Percentiles rank a stretch among this genome's conserved stretches.
These are phyloP conservation scores for Melaleuca quinquenervia DNA, from an alignment of 345 rosid species.

Conservation along the genomic window DNA sequence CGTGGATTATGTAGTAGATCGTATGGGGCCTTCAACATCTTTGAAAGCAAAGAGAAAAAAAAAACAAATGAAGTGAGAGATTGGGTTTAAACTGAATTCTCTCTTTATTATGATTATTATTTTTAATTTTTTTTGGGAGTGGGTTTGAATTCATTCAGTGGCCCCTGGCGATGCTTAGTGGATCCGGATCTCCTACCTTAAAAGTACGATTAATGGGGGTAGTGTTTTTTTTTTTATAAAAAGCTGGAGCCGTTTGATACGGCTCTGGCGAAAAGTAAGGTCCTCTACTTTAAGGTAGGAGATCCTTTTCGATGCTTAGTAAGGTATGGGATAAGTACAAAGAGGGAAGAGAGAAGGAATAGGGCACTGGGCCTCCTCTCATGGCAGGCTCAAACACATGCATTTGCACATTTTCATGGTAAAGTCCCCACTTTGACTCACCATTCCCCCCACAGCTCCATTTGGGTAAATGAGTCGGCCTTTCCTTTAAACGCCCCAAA, in stretches of 20 bases:
- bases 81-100: neutral
- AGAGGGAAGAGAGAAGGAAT: neutral
- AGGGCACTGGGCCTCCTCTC: slow-evolving; percentile 10
- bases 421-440: slow-evolving; percentile 12
- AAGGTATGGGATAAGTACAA: slow-evolving; percentile 3
- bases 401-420: slow-evolving; percentile 10
- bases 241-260: too few species aligned
- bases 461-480: neutral
- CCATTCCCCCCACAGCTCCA: neutral
- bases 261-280: too few species aligned
- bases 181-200: too few species aligned
- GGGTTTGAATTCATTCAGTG: slow-evolving; percentile 18
- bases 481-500: neutral
- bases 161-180: slow-evolving; percentile 15
- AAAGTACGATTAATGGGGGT: too few species aligned
- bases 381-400: slow-evolving; percentile 30
- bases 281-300: too few species aligned
- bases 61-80: neutral
- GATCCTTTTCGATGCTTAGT: too few species aligned
- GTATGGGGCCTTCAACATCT: neutral
- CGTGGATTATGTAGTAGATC: neutral
- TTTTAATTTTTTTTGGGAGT: neutral
- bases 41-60: neutral
- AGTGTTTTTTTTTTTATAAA: too few species aligned
- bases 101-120: neutral